These are phyloP conservation scores for Yarrowia divulgata DNA, from an alignment of 805 yeast genomes.

Conservation along the genomic window DNA sequence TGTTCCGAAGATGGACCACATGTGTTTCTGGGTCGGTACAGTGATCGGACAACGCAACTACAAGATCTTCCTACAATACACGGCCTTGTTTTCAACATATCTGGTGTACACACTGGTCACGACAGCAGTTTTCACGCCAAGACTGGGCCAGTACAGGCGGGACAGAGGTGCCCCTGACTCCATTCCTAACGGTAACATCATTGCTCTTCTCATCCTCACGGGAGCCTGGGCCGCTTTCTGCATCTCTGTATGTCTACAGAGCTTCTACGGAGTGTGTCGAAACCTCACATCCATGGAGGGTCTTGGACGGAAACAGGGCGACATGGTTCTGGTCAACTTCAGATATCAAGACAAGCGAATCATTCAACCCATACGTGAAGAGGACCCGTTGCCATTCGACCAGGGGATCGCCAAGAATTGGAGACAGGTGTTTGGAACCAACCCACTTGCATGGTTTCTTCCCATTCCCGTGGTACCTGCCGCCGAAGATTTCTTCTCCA, in stretches of 20 bases:
- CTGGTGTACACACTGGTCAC: conserved; percentile 54
- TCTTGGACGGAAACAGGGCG: conserved; percentile 52
- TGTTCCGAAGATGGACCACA: conserved; percentile 82
- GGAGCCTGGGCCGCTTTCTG: conserved; percentile 59
- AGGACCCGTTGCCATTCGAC: conserved; percentile 46
- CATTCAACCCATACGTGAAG: conserved; percentile 54
- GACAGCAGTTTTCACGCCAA: conserved; percentile 49
- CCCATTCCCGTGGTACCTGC: conserved; percentile 41
- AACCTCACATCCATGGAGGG: conserved; percentile 71
- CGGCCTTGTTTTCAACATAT: conserved; percentile 51
- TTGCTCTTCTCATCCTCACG: conserved; percentile 56
- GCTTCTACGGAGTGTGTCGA: conserved; percentile 54
- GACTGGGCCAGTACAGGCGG: conserved; percentile 46
- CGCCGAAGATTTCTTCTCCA: conserved; percentile 1
- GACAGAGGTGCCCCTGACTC: conserved; percentile 1
- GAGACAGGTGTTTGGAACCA: conserved; percentile 48
- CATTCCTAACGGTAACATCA: conserved; percentile 56
- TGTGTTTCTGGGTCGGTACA: conserved; percentile 77
- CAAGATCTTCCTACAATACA: conserved; percentile 62
- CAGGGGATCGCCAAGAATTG: conserved; percentile 46
- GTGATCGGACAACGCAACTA: conserved; percentile 75
- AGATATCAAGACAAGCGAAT: conserved; percentile 55
- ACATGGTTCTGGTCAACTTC: conserved; percentile 50
- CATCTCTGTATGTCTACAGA: conserved; percentile 54
- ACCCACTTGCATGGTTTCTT: conserved; percentile 46